phyloP scores from a whole-genome alignment of 768 basidiomycete genomes.

The Amanita brunnescens region DNA sequence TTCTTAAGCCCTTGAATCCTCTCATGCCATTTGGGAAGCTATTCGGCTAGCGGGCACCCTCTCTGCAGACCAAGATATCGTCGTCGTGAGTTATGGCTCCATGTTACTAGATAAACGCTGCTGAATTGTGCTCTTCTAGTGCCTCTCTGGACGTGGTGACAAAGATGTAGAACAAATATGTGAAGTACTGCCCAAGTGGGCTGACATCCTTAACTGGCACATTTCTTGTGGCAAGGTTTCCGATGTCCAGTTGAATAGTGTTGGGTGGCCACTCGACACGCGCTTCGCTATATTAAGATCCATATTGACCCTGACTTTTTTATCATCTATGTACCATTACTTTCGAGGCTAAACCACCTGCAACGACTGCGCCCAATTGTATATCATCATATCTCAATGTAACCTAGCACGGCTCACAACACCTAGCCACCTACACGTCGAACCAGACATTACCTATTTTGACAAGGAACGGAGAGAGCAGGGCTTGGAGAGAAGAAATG shows the following conservation, averaged over 20 bases:
- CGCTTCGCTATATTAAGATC: too few relatives aligned
- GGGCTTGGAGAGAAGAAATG: too few relatives aligned
- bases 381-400: too few relatives aligned
- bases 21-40: constrained; percentile 94
- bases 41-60: constrained; percentile 78
- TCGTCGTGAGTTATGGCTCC: constrained; percentile 60
- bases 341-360: too few relatives aligned
- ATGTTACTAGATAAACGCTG: neutral
- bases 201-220: constrained; percentile 90
- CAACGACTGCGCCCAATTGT: too few relatives aligned
- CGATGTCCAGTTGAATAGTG: neutral
- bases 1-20: constrained; percentile 76
- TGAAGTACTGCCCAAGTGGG: constrained; percentile 93
- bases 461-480: too few relatives aligned
- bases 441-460: too few relatives aligned
- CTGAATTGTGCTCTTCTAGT: constrained; percentile 35
- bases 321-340: too few relatives aligned
- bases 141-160: constrained; percentile 91
- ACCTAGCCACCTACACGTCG: too few relatives aligned
- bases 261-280: too few relatives aligned
- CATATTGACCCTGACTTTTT: too few relatives aligned
- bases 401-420: too few relatives aligned
- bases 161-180: constrained; percentile 98
- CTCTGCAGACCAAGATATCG: constrained; percentile 77
- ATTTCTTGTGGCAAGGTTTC: constrained; percentile 31